Evolutionary conservation across 192 early-diverging fungal genomes (phyloP), one percentile per base, ranked within the genome.

Genomic region (Entomortierella beljakovae): DNA sequence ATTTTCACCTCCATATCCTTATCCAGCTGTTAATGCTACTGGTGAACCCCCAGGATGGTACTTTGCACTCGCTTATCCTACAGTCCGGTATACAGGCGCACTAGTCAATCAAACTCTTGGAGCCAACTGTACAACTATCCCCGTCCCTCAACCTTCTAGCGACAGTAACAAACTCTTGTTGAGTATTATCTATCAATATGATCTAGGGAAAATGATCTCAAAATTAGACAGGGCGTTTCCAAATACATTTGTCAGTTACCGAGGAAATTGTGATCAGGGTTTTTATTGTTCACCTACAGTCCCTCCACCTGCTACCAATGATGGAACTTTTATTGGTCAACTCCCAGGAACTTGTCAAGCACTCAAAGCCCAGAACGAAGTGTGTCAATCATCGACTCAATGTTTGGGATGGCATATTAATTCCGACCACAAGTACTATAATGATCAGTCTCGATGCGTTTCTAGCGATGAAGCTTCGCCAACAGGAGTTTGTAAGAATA

Each of bases 121-220:
- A 10, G 66, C 73, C 43, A 68, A 62, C 13, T 77, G 73, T 38
- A 68, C 73, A 0, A 77, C 73, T 20, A 59, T 77, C n/a, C 61
- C 73, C 6, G 35, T 68, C 1, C 65, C 73, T 3, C 28, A 25
- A 1, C 23, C 42, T 28, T n/a, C n/a, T n/a, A n/a, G n/a, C 31
- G 13, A 20, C 48, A 33, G 26, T 77, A 61, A 34, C 4, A 9
- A 18, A 2, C 7, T 9, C 26, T 68, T 22, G 48, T 57, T 11
- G n/a, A n/a, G 34, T 11, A 25, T 10, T 23, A 65, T 79, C 31
- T 6, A n/a, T 23, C 15, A 22, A 16, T 53, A 29, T 18, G 75
- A 79, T 46, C 22, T 70, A 13, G 68, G 66, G 3, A 6, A 10
- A 3, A 26, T 61, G 2, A 5, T 8, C 1, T 16, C 29, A 3